These are phyloP conservation scores for Urochloa ruziziensis DNA, from an alignment of 176 grass and related monocot species.

Conservation along the genomic window DNA sequence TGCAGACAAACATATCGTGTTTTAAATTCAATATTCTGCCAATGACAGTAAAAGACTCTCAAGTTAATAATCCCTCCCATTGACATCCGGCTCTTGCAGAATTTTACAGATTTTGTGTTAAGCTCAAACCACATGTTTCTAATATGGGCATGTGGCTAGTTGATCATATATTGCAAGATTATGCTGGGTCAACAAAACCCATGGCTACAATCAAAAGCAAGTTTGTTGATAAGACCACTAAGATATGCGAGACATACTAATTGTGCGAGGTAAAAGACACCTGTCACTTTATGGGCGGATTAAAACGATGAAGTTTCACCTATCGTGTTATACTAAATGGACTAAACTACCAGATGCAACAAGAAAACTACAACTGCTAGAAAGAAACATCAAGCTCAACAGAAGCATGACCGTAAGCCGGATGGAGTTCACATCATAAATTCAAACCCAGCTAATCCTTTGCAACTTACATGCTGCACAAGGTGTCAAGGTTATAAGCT, in stretches of 20 bases:
- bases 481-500: background rate
- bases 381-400: background rate
- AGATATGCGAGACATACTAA: background rate
- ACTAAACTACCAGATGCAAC: constrained; percentile 6
- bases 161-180: background rate
- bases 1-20: background rate
- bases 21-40: background rate
- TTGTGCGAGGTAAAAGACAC: background rate
- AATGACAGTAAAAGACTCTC: background rate
- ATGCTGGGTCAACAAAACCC: background rate
- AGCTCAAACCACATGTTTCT: background rate
- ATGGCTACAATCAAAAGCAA: background rate
- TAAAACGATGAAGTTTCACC: background rate
- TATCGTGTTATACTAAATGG: background rate
- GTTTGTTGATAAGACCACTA: background rate
- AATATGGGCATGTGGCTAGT: background rate
- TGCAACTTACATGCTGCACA: background rate
- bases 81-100: background rate
- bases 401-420: background rate
- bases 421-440: background rate
- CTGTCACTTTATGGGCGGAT: background rate
- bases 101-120: background rate
- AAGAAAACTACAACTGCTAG: background rate
- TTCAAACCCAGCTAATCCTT: background rate
- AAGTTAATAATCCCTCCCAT: background rate